These are phyloP conservation scores for Orbilia oligospora DNA, from an alignment of 2,329 filamentous ascomycete genomes.

Conservation along the genomic window DNA sequence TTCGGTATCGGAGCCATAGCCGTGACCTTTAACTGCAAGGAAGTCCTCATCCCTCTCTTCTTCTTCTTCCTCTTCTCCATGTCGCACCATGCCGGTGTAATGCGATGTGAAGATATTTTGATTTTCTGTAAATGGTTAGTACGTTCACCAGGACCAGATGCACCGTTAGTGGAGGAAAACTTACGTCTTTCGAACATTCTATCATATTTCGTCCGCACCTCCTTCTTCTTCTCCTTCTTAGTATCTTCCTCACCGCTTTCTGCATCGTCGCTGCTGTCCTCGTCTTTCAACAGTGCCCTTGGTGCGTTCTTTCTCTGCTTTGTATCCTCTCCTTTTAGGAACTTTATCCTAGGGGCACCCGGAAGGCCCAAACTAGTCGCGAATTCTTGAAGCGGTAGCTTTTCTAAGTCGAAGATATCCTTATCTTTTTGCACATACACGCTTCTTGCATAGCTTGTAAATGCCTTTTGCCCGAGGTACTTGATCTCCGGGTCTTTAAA, in stretches of 20 bases:
- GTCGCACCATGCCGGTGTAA: conserved; percentile 86
- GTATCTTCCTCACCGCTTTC: conserved; percentile 69
- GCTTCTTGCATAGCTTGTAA: conserved; percentile 88
- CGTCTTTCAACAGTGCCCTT: conserved; percentile 74
- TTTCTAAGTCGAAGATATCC: conserved; percentile 86
- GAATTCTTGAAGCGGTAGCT: conserved; percentile 87
- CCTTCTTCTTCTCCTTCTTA: conserved; percentile 74
- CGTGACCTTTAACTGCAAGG: conserved; percentile 88
- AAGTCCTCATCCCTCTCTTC: conserved; percentile 79
- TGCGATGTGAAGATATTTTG: conserved; percentile 96
- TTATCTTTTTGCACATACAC: conserved; percentile 92
- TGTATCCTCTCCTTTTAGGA: conserved; percentile 88
- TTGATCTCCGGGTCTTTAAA: conserved; percentile 95
- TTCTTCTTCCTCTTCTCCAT: conserved; percentile 70
- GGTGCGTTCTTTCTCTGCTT: conserved; percentile 91
- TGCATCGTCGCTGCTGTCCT: conserved; percentile 72
- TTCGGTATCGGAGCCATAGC: conserved; percentile 76
- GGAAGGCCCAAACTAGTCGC: conserved; percentile 88
- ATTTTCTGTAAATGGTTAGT: conserved; percentile 70
- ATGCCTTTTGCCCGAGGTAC: conserved; percentile 95
- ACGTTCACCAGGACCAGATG: background rate
- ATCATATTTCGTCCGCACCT: conserved; percentile 93
- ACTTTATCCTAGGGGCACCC: conserved; percentile 92
- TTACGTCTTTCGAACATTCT: conserved; percentile 92
- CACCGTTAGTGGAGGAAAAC: background rate